Percentiles rank a stretch among this genome's conserved stretches.
Evolutionary conservation across 2,329 filamentous ascomycete genomes (phyloP).

Genomic region (Xylaria arbuscula): DNA sequence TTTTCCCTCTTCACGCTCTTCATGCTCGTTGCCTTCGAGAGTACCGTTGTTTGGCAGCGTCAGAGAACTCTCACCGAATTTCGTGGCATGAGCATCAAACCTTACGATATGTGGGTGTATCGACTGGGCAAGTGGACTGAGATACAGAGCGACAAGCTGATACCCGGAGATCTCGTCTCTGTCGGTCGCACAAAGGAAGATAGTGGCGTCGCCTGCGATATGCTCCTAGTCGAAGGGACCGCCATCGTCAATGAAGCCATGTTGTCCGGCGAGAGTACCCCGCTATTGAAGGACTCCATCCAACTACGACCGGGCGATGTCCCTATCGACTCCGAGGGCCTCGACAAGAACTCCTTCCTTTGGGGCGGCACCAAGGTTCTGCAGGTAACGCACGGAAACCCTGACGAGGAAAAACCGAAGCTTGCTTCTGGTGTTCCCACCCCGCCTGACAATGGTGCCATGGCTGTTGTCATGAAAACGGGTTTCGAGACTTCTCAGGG

Average conservation of each 20-base stretch:
- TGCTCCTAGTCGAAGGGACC: constrained; percentile 92
- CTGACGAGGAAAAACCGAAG: constrained; percentile 77
- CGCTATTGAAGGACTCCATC: constrained; percentile 94
- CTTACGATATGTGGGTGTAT: constrained; percentile 93
- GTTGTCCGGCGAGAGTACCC: constrained; percentile 98
- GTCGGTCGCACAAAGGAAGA: constrained; percentile 96
- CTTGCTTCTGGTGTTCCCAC: constrained; percentile 79
- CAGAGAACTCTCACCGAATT: constrained; percentile 97
- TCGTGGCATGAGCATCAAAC: constrained; percentile 99
- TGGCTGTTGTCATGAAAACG: constrained; percentile 95
- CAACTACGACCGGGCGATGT: constrained; percentile 88
- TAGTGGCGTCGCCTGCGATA: constrained; percentile 95
- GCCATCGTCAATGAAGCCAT: constrained; percentile 99
- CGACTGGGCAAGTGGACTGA: constrained; percentile 89
- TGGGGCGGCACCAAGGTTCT: constrained; percentile 98
- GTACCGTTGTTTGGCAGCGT: constrained; percentile 98
- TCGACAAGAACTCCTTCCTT: constrained; percentile 97
- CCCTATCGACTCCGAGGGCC: constrained; percentile 82
- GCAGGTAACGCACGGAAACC: constrained; percentile 88
- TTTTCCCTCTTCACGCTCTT: constrained; percentile 98
- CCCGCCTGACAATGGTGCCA: constrained; percentile 92
- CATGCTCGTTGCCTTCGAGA: constrained; percentile 98
- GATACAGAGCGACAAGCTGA: constrained; percentile 87
- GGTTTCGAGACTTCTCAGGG: constrained; percentile 99
- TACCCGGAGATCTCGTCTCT: constrained; percentile 93